Evolutionary conservation across 495 filamentous ascomycete species (phyloP).

Genomic region (Acidomyces sp.): DNA sequence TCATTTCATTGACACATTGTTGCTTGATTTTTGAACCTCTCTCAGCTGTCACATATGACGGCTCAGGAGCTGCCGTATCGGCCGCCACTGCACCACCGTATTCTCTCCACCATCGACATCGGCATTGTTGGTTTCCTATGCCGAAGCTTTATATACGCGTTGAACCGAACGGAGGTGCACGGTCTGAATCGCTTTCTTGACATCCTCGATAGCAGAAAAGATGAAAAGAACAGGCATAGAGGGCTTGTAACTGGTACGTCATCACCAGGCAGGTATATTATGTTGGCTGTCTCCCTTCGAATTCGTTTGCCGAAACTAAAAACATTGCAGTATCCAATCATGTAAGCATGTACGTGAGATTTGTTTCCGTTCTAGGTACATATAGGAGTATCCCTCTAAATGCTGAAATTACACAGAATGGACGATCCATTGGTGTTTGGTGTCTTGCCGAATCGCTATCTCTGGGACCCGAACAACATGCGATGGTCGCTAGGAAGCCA

Average conservation of each 20-base stretch:
- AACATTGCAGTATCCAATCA: slow-evolving; percentile 75
- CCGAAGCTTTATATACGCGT: slow-evolving; percentile 25
- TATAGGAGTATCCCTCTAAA: too few relatives aligned
- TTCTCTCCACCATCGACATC: slow-evolving; percentile 23
- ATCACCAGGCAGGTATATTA: background rate
- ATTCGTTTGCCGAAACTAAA: slow-evolving; percentile 1
- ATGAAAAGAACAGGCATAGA: slow-evolving; percentile 53
- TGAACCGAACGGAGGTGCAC: slow-evolving; percentile 41
- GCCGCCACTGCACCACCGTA: slow-evolving; percentile 18
- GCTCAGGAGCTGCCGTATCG: slow-evolving; percentile 16
- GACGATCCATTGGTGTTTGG: slow-evolving; percentile 95
- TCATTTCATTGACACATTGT: too few relatives aligned
- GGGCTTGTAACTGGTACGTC: slow-evolving; percentile 74
- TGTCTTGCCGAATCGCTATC: slow-evolving; percentile 57
- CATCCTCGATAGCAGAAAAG: slow-evolving; percentile 57
- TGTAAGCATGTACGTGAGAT: slow-evolving; percentile 72
- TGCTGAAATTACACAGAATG: slow-evolving; percentile 40
- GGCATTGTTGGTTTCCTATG: slow-evolving; percentile 25
- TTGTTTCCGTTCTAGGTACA: too few relatives aligned
- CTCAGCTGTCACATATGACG: slow-evolving; percentile 13
- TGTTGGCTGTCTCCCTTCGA: slow-evolving; percentile 4
- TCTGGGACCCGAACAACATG: slow-evolving; percentile 56
- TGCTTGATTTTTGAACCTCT: too few relatives aligned
- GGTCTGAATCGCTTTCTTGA: slow-evolving; percentile 64
- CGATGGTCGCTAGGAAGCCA: slow-evolving; percentile 81